Base-by-base conservation (phyloP, 2,329 filamentous ascomycete genomes). In the Colletotrichum sp. region DNA sequence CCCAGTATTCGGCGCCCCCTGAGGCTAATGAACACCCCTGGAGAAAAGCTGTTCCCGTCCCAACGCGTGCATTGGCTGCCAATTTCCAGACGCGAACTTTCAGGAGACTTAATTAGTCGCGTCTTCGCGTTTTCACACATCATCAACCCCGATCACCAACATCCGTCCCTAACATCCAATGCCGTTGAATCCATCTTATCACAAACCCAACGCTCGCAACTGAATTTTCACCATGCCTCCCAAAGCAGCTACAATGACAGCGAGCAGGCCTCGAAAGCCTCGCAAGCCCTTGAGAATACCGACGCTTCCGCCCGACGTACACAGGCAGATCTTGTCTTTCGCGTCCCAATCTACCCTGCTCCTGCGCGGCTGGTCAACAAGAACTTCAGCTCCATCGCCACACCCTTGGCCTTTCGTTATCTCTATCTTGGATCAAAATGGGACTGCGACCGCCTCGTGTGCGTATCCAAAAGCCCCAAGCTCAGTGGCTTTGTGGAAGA, bases 231-330 rank as follows among this genome's bases (percentile, higher is more conserved):
- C 32, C 36, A 38, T 38, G 43, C n/a, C 43, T 48, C 43, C 43
- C 9, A 48, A 48, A 1, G 7, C 16, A 0, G 16, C 16, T 43
- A 0, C 36, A 1, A 43, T 0, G 16, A 18, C 16, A 1, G 16
- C 36, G 36, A 18, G 36, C 14, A 43, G 4, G 36, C 16, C 36
- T 43, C 36, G 36, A 43, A 43, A 43, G 36, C 36, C 36, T 43
- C 36, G 34, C 34, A 36, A 43, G 10, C 43, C 43, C 43, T 13
- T 52, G n/a, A 52, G 10, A 52, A 21, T 52, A 0, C 43, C 43
- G n/a, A 0, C 43, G n/a, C 4, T 67, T 14, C 30, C 64, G 8
- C 7, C 21, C 12, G 64, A 67, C 0, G 5, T 67, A 21, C n/a
- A 18, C 7, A 30, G 13, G n/a, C 0, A 34, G 8, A 56, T 67